phyloP scores from a whole-genome alignment of 805 yeast genomes.

The Barnettozyma vustinii region DNA sequence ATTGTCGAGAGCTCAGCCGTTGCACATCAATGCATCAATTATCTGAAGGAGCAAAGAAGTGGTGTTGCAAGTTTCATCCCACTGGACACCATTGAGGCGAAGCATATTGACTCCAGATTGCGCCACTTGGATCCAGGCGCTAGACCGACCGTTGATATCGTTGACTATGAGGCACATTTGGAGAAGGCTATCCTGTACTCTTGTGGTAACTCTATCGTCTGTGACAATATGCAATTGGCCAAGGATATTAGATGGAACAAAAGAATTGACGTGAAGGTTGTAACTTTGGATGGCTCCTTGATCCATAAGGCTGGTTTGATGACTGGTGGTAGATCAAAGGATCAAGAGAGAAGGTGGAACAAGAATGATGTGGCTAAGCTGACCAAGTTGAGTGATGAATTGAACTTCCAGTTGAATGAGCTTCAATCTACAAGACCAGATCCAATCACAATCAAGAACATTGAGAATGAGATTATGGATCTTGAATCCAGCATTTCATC shows the following conservation, averaged over 20 bases:
- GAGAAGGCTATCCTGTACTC: conserved; percentile 78
- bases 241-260: conserved; percentile 65
- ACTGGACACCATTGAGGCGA: conserved; percentile 64
- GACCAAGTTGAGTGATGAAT: conserved; percentile 42
- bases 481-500: conserved; percentile 41
- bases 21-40: conserved; percentile 73
- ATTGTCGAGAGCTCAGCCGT: conserved; percentile 68
- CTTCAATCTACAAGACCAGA: conserved; percentile 42
- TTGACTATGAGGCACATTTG: conserved; percentile 58
- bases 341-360: conserved; percentile 60
- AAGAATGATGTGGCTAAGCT: conserved; percentile 58
- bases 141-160: conserved; percentile 68
- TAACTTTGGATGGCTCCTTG: conserved; percentile 77
- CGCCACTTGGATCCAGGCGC: conserved; percentile 49
- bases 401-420: conserved; percentile 41
- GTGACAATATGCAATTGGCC: conserved; percentile 67
- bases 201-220: conserved; percentile 73
- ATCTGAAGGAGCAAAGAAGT: conserved; percentile 75
- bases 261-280: conserved; percentile 56
- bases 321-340: conserved; percentile 80
- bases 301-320: conserved; percentile 83
- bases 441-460: conserved; percentile 48
- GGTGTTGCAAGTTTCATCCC: conserved; percentile 90
- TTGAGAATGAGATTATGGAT: conserved; percentile 49
- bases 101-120: conserved; percentile 46